Percentiles rank a stretch among this genome's conserved stretches.
Conservation (phyloP, 768 basidiomycete genomes). For the Mycena latifolia region DNA sequence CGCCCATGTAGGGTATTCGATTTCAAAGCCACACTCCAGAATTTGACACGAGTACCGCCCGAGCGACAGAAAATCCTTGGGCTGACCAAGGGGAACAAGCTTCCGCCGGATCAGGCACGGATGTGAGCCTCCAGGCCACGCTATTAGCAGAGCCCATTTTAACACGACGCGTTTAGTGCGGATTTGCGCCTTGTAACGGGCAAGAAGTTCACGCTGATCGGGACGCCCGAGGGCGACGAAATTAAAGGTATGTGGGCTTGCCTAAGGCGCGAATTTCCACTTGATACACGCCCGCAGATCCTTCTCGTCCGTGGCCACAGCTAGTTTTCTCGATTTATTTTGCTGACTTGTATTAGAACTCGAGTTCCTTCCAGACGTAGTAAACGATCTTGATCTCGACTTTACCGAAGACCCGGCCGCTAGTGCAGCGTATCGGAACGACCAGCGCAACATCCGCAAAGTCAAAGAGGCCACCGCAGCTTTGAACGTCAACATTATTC, state of each 20-base stretch:
- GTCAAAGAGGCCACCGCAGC: conserved; percentile 79
- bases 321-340: not conserved
- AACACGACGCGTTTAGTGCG: conserved; percentile 50
- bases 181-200: conserved; percentile 69
- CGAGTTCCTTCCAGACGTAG: conserved; percentile 73
- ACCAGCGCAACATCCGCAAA: conserved; percentile 86
- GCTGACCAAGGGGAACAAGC: conserved; percentile 79
- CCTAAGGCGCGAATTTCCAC: not conserved
- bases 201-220: conserved; percentile 88
- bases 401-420: conserved; percentile 72
- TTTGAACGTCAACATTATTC: conserved; percentile 77
- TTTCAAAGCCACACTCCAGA: conserved; percentile 75
- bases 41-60: conserved; percentile 81
- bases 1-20: conserved; percentile 77
- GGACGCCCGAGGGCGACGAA: conserved; percentile 88
- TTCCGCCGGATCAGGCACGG: conserved; percentile 79
- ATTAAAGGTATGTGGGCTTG: conserved; percentile 75
- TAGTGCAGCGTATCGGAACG: conserved; percentile 74
- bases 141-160: conserved; percentile 1
- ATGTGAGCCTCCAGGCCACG: conserved; percentile 62
- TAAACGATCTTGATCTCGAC: conserved; percentile 89
- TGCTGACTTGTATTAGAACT: conserved; percentile 57
- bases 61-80: conserved; percentile 92
- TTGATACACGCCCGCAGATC: conserved; percentile 11
- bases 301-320: conserved; percentile 19